Evolutionary conservation across 768 basidiomycete species (phyloP).

Genomic region (Termitomyces sp.): DNA sequence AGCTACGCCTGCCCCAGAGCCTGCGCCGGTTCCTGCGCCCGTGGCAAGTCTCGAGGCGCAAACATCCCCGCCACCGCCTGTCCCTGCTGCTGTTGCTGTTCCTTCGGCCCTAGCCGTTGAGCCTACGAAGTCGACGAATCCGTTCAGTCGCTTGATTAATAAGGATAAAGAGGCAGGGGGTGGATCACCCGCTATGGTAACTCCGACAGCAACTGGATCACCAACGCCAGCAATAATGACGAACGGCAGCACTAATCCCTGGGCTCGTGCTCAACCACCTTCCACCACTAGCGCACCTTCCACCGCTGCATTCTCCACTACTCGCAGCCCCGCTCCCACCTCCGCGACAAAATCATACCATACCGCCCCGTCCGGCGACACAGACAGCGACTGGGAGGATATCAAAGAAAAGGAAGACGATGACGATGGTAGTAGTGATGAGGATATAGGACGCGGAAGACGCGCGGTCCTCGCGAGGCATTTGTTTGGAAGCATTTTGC

Average conservation of each 20-base stretch:
- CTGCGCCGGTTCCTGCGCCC: constrained; percentile 14
- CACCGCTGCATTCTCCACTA: not conserved
- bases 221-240: constrained; percentile 11
- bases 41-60: constrained; percentile 6
- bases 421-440: constrained; percentile 59
- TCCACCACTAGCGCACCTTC: constrained; percentile 11
- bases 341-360: constrained; percentile 43
- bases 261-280: constrained; percentile 25
- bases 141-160: constrained; percentile 63
- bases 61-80: constrained; percentile 19
- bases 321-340: constrained; percentile 34
- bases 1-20: constrained; percentile 18
- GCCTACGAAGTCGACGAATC: constrained; percentile 60
- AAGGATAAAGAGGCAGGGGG: constrained; percentile 32
- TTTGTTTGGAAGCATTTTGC: constrained; percentile 71
- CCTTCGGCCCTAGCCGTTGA: constrained; percentile 3
- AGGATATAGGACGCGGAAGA: constrained; percentile 56
- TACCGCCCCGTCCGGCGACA: constrained; percentile 45
- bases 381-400: constrained; percentile 84
- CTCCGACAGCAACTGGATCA: not conserved
- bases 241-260: constrained; percentile 66
- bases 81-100: constrained; percentile 1
- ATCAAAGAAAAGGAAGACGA: constrained; percentile 64
- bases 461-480: constrained; percentile 71
- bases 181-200: not conserved